Conservation (phyloP, 2,329 filamentous ascomycete genomes). For the Macrophomina phaseolina region DNA sequence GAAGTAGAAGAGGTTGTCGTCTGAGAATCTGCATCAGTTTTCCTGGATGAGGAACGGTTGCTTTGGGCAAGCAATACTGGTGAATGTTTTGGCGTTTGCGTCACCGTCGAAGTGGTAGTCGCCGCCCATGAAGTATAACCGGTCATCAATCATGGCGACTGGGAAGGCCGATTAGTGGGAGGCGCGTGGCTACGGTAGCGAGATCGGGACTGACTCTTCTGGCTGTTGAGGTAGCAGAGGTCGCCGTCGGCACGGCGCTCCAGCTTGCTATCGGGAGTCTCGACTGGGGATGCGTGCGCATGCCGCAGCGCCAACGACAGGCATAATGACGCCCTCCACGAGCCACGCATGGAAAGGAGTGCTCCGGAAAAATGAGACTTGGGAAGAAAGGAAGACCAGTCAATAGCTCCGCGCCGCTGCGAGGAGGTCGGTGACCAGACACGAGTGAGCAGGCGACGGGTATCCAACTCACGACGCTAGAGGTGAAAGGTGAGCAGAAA, state of each 20-base stretch:
- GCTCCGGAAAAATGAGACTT: background rate
- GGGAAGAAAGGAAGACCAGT: background rate
- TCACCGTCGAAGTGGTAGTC: conserved; percentile 18
- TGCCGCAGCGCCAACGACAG: background rate
- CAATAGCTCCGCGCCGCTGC: background rate
- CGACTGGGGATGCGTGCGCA: background rate
- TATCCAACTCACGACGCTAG: background rate
- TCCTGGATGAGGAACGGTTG: too few species aligned
- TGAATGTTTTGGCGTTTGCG: background rate
- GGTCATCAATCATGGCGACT: conserved; percentile 9
- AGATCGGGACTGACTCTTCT: conserved; percentile 7
- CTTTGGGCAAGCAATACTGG: background rate
- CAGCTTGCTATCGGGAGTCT: background rate
- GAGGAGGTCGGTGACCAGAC: background rate
- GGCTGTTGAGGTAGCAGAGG: conserved; percentile 10
- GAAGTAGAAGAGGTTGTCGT: conserved; percentile 7
- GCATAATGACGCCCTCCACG: background rate
- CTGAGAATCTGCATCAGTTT: background rate
- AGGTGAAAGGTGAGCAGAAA: background rate
- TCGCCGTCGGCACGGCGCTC: conserved; percentile 7
- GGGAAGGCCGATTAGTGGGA: background rate
- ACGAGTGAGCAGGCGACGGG: background rate
- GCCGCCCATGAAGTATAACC: conserved; percentile 22
- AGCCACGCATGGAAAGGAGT: background rate
- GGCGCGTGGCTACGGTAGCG: background rate